phyloP scores from a whole-genome alignment of 2,329 filamentous ascomycete species.

The Ramularia endophylla region DNA sequence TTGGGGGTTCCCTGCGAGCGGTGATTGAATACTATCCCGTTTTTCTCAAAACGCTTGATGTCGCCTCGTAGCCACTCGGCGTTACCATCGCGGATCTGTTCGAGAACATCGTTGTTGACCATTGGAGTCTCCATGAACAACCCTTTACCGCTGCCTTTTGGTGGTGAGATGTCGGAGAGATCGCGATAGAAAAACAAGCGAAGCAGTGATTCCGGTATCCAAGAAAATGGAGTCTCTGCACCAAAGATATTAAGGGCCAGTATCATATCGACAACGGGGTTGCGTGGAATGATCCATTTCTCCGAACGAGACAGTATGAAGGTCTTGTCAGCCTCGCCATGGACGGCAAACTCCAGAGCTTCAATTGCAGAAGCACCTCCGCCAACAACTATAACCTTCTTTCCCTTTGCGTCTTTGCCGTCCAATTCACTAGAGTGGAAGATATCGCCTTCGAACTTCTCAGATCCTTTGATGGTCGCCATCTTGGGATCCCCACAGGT shows the following conservation, averaged over 20 bases:
- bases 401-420: conserved; percentile 64
- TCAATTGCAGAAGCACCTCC: conserved; percentile 78
- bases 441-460: conserved; percentile 64
- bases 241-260: conserved; percentile 72
- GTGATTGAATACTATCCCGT: conserved; percentile 65
- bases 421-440: conserved; percentile 72
- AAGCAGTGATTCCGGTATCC: conserved; percentile 70
- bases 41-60: conserved; percentile 59
- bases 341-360: conserved; percentile 70
- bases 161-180: conserved; percentile 65
- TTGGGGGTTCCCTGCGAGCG: conserved; percentile 67
- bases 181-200: conserved; percentile 79
- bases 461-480: conserved; percentile 63
- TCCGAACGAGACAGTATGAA: conserved; percentile 60
- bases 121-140: conserved; percentile 82
- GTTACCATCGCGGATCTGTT: conserved; percentile 63
- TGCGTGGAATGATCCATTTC: conserved; percentile 52
- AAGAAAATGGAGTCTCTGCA: conserved; percentile 63
- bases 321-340: conserved; percentile 60
- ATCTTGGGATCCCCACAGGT: conserved; percentile 75
- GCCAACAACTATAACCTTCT: conserved; percentile 70
- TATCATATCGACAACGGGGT: conserved; percentile 65
- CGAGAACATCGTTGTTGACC: conserved; percentile 74
- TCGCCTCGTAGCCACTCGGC: conserved; percentile 79
- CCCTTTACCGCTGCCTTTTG: conserved; percentile 50